Percentiles rank a stretch among this genome's conserved stretches.
Evolutionary conservation across 257 asterid species (phyloP).

Genomic region (Phtheirospermum japonicum): DNA sequence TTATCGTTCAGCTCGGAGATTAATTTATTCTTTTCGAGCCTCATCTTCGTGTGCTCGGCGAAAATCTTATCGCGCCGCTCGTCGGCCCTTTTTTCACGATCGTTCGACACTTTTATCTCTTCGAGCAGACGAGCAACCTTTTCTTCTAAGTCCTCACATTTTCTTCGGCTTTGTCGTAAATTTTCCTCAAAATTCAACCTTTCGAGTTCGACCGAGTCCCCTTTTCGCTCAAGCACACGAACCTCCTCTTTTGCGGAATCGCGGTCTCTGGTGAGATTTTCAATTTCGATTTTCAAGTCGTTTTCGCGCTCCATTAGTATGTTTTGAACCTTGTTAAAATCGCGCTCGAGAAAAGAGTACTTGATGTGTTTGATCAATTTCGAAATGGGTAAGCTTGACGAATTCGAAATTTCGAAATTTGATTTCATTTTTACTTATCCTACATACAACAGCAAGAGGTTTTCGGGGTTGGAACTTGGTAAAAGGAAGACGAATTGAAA

Average conservation of each 20-base stretch:
- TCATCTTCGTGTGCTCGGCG: conserved; percentile 11
- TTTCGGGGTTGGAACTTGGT: too few relatives aligned
- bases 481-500: too few relatives aligned
- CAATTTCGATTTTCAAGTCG: conserved; percentile 24
- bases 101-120: conserved; percentile 1
- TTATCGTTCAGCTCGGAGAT: conserved; percentile 15
- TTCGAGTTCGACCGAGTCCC: conserved; percentile 6
- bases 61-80: not conserved
- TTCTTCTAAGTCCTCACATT: conserved; percentile 22
- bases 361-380: conserved; percentile 32
- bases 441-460: too few relatives aligned
- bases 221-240: conserved; percentile 21
- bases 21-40: conserved; percentile 10
- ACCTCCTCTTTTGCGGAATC: conserved; percentile 18
- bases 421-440: too few relatives aligned
- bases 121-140: conserved; percentile 12
- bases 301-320: not conserved
- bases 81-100: conserved; percentile 6
- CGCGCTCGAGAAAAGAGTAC: conserved; percentile 27
- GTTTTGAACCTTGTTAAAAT: conserved; percentile 4
- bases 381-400: conserved; percentile 1
- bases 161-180: conserved; percentile 8
- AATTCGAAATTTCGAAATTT: too few relatives aligned
- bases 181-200: conserved; percentile 20
- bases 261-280: conserved; percentile 22